phyloP scores from a whole-genome alignment of 1,284 basidiomycete genomes.

The Boletus sp. region DNA sequence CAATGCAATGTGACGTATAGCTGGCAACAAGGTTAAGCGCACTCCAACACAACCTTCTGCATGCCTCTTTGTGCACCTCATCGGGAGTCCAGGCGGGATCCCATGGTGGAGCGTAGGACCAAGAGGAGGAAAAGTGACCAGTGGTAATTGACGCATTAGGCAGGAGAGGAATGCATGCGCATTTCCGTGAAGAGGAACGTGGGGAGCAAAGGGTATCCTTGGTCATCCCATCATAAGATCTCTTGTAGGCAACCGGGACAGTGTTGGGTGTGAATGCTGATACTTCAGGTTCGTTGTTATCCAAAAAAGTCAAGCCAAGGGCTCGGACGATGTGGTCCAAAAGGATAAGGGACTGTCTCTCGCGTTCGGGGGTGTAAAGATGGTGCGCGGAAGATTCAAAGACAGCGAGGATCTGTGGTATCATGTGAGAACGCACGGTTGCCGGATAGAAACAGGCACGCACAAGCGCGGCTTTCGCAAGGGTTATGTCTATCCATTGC shows the following conservation, averaged over 20 bases:
- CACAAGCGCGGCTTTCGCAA: conserved; percentile 74
- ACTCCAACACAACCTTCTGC: conserved; percentile 68
- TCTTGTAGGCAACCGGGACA: conserved; percentile 45
- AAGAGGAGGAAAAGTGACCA: conserved; percentile 40
- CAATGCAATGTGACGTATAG: conserved; percentile 62
- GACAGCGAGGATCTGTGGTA: conserved; percentile 58
- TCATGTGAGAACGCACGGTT: conserved; percentile 2
- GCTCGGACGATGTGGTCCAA: conserved; percentile 61
- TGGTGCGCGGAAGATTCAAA: conserved; percentile 74
- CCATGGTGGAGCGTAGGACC: conserved; percentile 58
- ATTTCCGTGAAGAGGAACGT: conserved; percentile 35
- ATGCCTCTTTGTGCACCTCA: conserved; percentile 62
- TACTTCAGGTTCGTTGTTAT: conserved; percentile 51
- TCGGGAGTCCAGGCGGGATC: conserved; percentile 48
- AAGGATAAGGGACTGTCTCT: conserved; percentile 48
- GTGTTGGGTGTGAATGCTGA: conserved; percentile 45
- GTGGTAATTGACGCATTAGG: conserved; percentile 37
- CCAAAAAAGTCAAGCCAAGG: conserved; percentile 53
- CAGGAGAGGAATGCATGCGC: conserved; percentile 46
- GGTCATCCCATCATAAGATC: conserved; percentile 26
- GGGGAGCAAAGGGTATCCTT: conserved; percentile 29
- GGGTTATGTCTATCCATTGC: conserved; percentile 53
- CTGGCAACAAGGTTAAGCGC: conserved; percentile 62
- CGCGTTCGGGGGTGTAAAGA: conserved; percentile 50
- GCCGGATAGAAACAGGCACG: conserved; percentile 26